Evolutionary conservation across 1,284 basidiomycete species (phyloP), one percentile per base, ranked within the genome.

Genomic region (Mycosarcoma mackinlayi): DNA sequence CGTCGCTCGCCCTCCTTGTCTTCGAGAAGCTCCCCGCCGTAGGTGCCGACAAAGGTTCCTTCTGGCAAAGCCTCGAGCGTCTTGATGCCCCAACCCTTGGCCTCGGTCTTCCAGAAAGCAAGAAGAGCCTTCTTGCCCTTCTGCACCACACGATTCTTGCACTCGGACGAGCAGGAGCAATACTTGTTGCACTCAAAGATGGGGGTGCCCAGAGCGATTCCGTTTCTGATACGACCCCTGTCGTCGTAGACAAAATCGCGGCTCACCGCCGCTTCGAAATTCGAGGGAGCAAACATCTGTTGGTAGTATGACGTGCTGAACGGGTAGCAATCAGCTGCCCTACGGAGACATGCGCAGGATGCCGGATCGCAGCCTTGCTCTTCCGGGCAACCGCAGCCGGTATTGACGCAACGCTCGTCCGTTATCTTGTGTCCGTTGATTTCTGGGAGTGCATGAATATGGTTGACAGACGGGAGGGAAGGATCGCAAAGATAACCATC

Each of bases 161-260:
- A 96, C 1, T 90, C 88, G 3, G 88, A 88, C n/a, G 52, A 42
- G 83, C 93, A 96, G 1, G 87, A 86, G 80, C 93, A 96, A 14
- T 88, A 84, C 39, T 87, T 88, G 75, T 93, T 92, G 81, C 93
- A 96, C 82, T 95, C 93, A 76, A 91, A 92, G 31, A 94, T 89
- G 0, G 92, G 89, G 51, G 87, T 53, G 11, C 56, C 60, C 13
- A 25, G 16, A 11, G 56, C 25, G 8, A 62, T 24, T 4, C n/a
- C 19, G 7, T 21, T 30, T 11, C 21, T 25, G 18, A 78, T 42
- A 3, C 50, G 31, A 14, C 76, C 75, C 5, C 49, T 6, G 5
- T 8, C 18, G 28, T 58, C 46, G 55, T 78, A 78, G 35, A 58
- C 56, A 38, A 71, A 72, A n/a, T 63, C 37, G 34, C 19, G 52